Conservation (phyloP, 192 early-diverging fungal genomes). For the Coemansia furcata region DNA sequence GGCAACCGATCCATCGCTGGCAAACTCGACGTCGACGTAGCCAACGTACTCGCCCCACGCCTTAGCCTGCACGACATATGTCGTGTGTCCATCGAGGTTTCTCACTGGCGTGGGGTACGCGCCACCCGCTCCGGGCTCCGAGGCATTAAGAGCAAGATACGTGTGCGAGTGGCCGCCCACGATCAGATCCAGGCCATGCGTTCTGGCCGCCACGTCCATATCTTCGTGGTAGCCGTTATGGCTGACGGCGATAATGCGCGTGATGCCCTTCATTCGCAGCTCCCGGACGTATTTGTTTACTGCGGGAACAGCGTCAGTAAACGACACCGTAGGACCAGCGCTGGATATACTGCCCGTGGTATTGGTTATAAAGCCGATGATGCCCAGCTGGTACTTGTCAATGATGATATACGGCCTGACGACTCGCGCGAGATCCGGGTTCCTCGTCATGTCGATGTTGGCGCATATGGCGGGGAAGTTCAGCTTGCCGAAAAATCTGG, state of each 20-base stretch:
- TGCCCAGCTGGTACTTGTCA: constrained; percentile 59
- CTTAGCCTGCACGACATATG: constrained; percentile 69
- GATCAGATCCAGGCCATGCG: constrained; percentile 61
- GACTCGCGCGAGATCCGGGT: constrained; percentile 40
- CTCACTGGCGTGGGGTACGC: constrained; percentile 64
- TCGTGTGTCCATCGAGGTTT: constrained; percentile 58
- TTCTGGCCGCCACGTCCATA: constrained; percentile 59
- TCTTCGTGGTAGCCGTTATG: constrained; percentile 77
- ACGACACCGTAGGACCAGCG: constrained; percentile 53
- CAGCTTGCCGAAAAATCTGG: constrained; percentile 55
- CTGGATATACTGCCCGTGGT: constrained; percentile 59
- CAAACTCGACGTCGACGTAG: constrained; percentile 59
- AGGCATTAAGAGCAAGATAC: constrained; percentile 56
- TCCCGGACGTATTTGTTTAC: constrained; percentile 66
- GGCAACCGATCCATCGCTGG: constrained; percentile 53
- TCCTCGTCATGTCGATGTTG: constrained; percentile 61
- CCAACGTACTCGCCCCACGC: constrained; percentile 65
- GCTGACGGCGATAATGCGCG: constrained; percentile 64
- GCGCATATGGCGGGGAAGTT: constrained; percentile 64
- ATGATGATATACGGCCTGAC: constrained; percentile 71
- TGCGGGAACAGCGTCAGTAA: constrained; percentile 58
- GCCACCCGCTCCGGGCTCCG: constrained; percentile 54
- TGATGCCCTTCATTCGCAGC: constrained; percentile 59
- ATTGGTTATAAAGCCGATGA: constrained; percentile 66
- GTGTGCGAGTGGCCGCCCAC: constrained; percentile 77